Evolutionary conservation across 2,329 filamentous ascomycete genomes (phyloP), one percentile per base, ranked within the genome.

Genomic region (Teratosphaeria epicoccoides): DNA sequence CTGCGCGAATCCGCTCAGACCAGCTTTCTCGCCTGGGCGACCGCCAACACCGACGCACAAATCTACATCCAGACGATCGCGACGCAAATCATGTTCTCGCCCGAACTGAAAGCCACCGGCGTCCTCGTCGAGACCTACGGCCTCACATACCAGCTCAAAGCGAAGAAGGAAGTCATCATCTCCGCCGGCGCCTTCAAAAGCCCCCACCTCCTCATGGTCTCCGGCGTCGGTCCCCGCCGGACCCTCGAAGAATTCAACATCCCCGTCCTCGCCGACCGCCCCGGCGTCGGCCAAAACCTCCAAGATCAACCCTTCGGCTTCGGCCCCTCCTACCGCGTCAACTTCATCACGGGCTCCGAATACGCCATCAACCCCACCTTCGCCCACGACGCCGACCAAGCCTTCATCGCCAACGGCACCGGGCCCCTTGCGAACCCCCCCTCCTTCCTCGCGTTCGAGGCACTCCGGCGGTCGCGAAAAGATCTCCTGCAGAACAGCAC

Each of bases 151-250:
- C n/a, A n/a, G 33, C 33, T 69, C 37, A 63, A 61, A 10, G 73
- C 74, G 2, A 68, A 63, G n/a, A 65, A 65, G 24, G 74, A 76
- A 57, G 69, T 76, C 29, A 73, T 76, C 54, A 54, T 76, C 33
- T 66, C 71, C 9, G 74, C 63, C 5, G 82, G 82, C 17, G 75
- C 78, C 0, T 84, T 79, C 66, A 81, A 84, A 67, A 76, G 77
- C 1, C 81, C 81, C 6, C 82, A 85, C 63, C 67, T 86, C 2
- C 76, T 86, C 10, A 80, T 82, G 68, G 74, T 84, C 2, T 78
- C 73, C 46, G 82, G 82, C 22, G 73, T 85, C 26, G 81, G 82
- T 0, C 79, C 80, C 0, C 61, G 66, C 10, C 61, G 68, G 0
- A 74, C 81, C 57, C 73, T 85, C 3, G 54, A 71, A 20, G 69